Percentiles rank a stretch among this genome's conserved stretches.
phyloP scores from a whole-genome alignment of 2,329 filamentous ascomycete genomes.

The Alternaria conjuncta region DNA sequence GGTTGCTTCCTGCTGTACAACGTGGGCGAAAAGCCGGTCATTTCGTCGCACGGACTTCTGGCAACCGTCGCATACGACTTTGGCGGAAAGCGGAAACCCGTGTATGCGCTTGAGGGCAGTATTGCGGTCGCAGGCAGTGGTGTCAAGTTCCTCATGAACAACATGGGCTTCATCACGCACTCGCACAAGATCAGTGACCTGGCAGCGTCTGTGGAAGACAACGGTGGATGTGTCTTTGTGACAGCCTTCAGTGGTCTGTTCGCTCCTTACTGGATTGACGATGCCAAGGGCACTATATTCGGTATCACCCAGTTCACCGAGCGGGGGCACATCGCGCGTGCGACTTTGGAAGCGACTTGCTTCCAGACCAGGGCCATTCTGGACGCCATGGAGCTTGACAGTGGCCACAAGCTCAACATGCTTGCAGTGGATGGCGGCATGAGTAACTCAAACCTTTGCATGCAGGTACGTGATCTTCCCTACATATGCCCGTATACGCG shows the following conservation, averaged over 20 bases:
- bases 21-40: conserved; percentile 81
- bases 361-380: conserved; percentile 93
- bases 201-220: conserved; percentile 71
- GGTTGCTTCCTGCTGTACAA: conserved; percentile 92
- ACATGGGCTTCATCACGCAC: conserved; percentile 67
- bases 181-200: conserved; percentile 69
- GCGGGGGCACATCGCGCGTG: conserved; percentile 84
- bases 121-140: conserved; percentile 83
- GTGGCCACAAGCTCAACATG: conserved; percentile 73
- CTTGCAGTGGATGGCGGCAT: conserved; percentile 89
- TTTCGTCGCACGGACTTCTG: conserved; percentile 81
- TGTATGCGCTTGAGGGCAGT: conserved; percentile 84
- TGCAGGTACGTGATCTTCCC: conserved; percentile 63
- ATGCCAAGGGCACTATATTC: conserved; percentile 83
- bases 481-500: neutral
- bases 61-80: conserved; percentile 90
- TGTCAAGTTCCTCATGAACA: conserved; percentile 72
- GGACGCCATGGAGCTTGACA: conserved; percentile 89
- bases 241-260: conserved; percentile 92
- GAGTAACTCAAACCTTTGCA: conserved; percentile 85
- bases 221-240: conserved; percentile 83
- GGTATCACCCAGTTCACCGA: conserved; percentile 86
- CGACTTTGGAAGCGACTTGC: conserved; percentile 88
- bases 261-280: conserved; percentile 93
- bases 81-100: conserved; percentile 68